phyloP scores from a whole-genome alignment of 768 basidiomycete species.

The Lentinula aciculospora region DNA sequence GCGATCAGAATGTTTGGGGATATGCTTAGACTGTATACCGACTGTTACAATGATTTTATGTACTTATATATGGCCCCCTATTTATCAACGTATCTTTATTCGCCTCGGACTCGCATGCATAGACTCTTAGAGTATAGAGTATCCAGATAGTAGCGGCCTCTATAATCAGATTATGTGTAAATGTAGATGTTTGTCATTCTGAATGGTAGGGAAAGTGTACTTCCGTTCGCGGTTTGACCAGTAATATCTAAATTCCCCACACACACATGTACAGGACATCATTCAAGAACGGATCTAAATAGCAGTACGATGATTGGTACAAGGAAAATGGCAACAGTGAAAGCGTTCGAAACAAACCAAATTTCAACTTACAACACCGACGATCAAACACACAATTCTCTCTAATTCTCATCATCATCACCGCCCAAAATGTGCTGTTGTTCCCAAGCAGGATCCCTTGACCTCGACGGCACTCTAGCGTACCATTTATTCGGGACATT shows the following conservation, averaged over 20 bases:
- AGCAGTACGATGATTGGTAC: not conserved
- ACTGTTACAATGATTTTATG: not conserved
- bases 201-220: too few relatives aligned
- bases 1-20: not conserved
- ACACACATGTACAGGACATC: not conserved
- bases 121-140: too few relatives aligned
- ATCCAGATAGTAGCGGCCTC: not conserved
- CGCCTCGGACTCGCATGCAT: too few relatives aligned
- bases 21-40: not conserved
- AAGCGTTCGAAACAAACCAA: not conserved
- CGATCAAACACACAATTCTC: not conserved
- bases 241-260: too few relatives aligned
- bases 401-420: not conserved
- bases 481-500: slow-evolving; percentile 52
- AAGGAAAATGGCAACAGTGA: not conserved
- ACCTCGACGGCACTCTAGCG: slow-evolving; percentile 44
- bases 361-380: not conserved
- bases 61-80: not conserved
- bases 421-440: slow-evolving; percentile 1
- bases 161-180: not conserved
- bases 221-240: not conserved
- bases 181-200: not conserved
- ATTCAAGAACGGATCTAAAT: not conserved
- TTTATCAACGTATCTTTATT: not conserved
- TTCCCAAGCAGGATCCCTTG: not conserved